A percentile compares a stretch with the other conserved stretches of the same genome.
Conservation (phyloP, 768 basidiomycete species). For the Podaxis pistillaris region DNA sequence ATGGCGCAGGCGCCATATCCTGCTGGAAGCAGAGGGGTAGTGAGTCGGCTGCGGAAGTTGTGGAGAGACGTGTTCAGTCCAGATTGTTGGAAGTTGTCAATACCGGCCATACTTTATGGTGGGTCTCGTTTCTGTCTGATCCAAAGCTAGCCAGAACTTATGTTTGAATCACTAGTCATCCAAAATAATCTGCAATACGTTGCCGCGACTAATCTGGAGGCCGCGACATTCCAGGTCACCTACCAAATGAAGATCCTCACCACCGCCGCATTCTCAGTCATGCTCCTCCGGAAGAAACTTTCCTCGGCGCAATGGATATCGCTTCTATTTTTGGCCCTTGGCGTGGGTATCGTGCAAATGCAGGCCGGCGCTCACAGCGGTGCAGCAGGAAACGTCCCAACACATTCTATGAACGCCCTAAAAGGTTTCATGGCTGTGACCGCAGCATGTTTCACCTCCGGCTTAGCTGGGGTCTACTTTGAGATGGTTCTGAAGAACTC, state of each 20-base stretch:
- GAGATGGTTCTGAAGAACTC: conserved; percentile 96
- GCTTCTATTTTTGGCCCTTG: conserved; percentile 80
- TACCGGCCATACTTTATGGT: conserved; percentile 94
- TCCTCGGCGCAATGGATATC: conserved; percentile 80
- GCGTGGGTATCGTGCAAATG: conserved; percentile 88
- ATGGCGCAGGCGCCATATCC: conserved; percentile 30
- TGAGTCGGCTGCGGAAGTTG: conserved; percentile 42
- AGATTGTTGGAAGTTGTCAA: conserved; percentile 97
- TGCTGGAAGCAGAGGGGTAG: conserved; percentile 8
- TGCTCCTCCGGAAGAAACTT: conserved; percentile 76
- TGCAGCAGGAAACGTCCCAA: conserved; percentile 17
- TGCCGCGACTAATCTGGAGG: conserved; percentile 90
- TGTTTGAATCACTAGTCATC: conserved; percentile 44
- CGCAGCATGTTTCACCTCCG: conserved; percentile 92
- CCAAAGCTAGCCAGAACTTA: neutral
- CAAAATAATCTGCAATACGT: conserved; percentile 97
- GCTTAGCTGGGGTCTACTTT: conserved; percentile 96
- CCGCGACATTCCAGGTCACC: conserved; percentile 94
- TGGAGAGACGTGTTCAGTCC: conserved; percentile 74
- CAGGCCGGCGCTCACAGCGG: conserved; percentile 42
- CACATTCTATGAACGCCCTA: conserved; percentile 70
- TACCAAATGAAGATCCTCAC: conserved; percentile 99
- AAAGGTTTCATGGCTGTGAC: conserved; percentile 90
- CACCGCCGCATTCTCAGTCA: conserved; percentile 85
- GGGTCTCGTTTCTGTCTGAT: neutral